Evolutionary conservation across 352 stramenopile species (phyloP).

Genomic region (Globisporangium nunn): DNA sequence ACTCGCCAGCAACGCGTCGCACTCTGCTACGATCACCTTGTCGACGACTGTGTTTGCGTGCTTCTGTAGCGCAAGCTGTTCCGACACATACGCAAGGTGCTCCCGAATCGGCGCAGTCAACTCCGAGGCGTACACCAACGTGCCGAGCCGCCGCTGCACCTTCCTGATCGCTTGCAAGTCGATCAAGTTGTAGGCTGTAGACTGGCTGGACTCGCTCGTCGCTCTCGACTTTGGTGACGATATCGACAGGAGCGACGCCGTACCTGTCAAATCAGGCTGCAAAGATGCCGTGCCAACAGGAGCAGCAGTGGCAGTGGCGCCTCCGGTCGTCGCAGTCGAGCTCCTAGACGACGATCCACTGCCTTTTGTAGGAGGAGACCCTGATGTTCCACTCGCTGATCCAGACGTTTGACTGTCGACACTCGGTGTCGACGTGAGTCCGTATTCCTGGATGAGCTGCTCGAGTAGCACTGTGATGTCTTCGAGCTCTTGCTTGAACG

Average conservation of each 20-base stretch:
- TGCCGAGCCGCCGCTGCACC: conserved; percentile 67
- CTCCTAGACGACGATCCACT: neutral
- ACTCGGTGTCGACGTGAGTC: neutral
- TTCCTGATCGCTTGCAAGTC: conserved; percentile 79
- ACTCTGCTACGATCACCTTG: conserved; percentile 36
- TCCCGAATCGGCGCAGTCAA: conserved; percentile 39
- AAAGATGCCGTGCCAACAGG: neutral
- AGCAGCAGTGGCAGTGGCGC: no score
- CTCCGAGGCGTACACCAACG: conserved; percentile 68
- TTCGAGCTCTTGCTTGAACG: conserved; percentile 49
- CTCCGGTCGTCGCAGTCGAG: neutral
- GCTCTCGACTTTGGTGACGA: conserved; percentile 2
- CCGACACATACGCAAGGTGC: conserved; percentile 36
- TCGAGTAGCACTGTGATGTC: conserved; percentile 41
- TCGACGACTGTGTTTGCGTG: conserved; percentile 73
- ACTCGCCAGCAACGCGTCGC: conserved; percentile 34
- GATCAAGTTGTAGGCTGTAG: conserved; percentile 9
- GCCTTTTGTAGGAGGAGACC: neutral
- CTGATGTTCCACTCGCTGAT: neutral
- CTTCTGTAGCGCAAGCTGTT: conserved; percentile 53
- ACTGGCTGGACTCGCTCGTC: neutral
- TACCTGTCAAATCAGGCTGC: neutral
- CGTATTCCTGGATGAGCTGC: conserved; percentile 26
- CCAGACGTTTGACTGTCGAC: neutral
- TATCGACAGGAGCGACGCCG: no score